These are phyloP conservation scores for Thalassiosira livingstoniorum DNA, from an alignment of 352 stramenopile genomes.

Conservation along the genomic window DNA sequence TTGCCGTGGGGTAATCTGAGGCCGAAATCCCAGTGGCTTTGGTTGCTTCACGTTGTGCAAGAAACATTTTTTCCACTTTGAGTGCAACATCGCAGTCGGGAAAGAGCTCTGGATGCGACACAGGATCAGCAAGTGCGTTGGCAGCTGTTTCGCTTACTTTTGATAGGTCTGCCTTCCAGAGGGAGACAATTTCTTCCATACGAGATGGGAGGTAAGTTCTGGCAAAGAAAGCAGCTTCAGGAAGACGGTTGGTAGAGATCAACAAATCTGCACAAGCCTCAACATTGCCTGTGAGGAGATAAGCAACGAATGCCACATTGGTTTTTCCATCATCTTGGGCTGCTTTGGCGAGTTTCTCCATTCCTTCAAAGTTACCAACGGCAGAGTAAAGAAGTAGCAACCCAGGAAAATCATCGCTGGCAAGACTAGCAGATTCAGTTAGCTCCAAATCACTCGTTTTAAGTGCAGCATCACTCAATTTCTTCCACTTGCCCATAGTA, in stretches of 20 bases:
- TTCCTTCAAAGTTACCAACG: slow-evolving; percentile 91
- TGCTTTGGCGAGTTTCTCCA: slow-evolving; percentile 90
- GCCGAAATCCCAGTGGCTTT: slow-evolving; percentile 83
- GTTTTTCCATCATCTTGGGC: slow-evolving; percentile 90
- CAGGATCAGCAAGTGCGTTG: slow-evolving; percentile 93
- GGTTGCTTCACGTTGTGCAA: slow-evolving; percentile 83
- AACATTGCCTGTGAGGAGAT: slow-evolving; percentile 94
- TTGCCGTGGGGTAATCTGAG: slow-evolving; percentile 88
- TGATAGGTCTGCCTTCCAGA: slow-evolving; percentile 95
- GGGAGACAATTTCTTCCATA: slow-evolving; percentile 93
- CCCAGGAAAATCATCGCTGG: slow-evolving; percentile 95
- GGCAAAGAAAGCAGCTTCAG: slow-evolving; percentile 98
- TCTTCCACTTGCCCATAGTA: slow-evolving; percentile 97
- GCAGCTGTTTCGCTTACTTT: slow-evolving; percentile 89
- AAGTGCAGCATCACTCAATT: slow-evolving; percentile 93
- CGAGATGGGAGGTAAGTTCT: slow-evolving; percentile 97
- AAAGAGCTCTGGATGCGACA: slow-evolving; percentile 93
- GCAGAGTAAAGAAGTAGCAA: slow-evolving; percentile 97
- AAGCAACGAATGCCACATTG: slow-evolving; percentile 97
- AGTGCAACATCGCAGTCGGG: slow-evolving; percentile 94
- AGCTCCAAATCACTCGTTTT: slow-evolving; percentile 92
- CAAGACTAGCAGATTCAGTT: slow-evolving; percentile 93
- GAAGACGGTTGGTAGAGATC: slow-evolving; percentile 93
- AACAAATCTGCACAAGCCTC: slow-evolving; percentile 96
- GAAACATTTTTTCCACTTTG: slow-evolving; percentile 93